phyloP scores from a whole-genome alignment of 805 yeast genomes.

The Lachancea kluyveri region DNA sequence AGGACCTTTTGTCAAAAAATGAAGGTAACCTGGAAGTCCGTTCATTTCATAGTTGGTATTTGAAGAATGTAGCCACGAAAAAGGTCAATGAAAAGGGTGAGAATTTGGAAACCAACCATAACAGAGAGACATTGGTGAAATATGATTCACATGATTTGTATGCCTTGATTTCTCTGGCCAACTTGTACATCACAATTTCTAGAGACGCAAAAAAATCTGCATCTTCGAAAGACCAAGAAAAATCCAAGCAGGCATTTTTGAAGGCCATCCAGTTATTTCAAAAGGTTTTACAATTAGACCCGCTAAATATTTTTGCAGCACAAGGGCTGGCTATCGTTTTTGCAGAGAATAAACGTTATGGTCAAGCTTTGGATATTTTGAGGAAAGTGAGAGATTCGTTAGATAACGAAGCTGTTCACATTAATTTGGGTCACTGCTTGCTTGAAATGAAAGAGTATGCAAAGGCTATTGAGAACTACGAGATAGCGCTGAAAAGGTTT shows the following conservation, averaged over 20 bases:
- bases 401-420: conserved; percentile 72
- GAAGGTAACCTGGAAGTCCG: conserved; percentile 73
- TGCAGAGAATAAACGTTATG: conserved; percentile 74
- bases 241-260: conserved; percentile 65
- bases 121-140: conserved; percentile 76
- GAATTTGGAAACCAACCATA: conserved; percentile 68
- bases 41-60: conserved; percentile 88
- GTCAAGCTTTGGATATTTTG: conserved; percentile 77
- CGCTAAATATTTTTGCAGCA: conserved; percentile 88
- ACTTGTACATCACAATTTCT: conserved; percentile 76
- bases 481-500: conserved; percentile 64
- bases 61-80: conserved; percentile 51
- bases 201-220: conserved; percentile 53
- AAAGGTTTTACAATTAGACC: conserved; percentile 80
- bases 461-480: conserved; percentile 86
- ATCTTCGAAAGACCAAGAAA: conserved; percentile 38
- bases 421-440: conserved; percentile 84
- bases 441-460: conserved; percentile 75
- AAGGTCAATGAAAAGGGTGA: conserved; percentile 35
- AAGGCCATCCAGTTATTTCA: conserved; percentile 91
- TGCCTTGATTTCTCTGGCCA: conserved; percentile 85
- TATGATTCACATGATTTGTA: conserved; percentile 84
- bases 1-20: conserved; percentile 45
- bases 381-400: conserved; percentile 86
- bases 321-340: conserved; percentile 94